A percentile compares a stretch with the other conserved stretches of the same genome.
These are phyloP conservation scores for Epichloe scottii DNA, from an alignment of 2,329 filamentous ascomycete species.

Conservation along the genomic window DNA sequence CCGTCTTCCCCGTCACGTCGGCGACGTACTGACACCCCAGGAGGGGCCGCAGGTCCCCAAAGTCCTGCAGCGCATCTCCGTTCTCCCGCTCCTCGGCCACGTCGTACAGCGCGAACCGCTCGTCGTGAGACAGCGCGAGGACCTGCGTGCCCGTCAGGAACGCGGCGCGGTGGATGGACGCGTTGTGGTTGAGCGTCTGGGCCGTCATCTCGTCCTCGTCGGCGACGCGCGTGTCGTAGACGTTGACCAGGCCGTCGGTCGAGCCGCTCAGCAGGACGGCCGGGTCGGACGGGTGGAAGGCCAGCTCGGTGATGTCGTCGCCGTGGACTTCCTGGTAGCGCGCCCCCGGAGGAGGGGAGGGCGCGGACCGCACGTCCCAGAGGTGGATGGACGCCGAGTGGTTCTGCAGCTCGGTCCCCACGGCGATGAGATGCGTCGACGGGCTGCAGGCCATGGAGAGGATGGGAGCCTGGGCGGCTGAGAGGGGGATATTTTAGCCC, in stretches of 20 bases:
- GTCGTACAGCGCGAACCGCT: slow-evolving; percentile 62
- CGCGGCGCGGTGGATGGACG: slow-evolving; percentile 61
- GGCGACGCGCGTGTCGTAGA: slow-evolving; percentile 57
- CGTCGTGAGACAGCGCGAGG: slow-evolving; percentile 65
- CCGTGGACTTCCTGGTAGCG: slow-evolving; percentile 54
- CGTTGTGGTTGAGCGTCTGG: slow-evolving; percentile 66
- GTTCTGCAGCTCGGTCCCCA: slow-evolving; percentile 60
- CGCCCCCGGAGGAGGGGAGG: slow-evolving; percentile 26
- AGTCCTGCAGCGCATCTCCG: slow-evolving; percentile 41
- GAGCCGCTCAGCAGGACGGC: slow-evolving; percentile 61
- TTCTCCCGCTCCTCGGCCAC: slow-evolving; percentile 50
- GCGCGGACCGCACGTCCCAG: slow-evolving; percentile 46
- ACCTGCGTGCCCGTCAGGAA: slow-evolving; percentile 54
- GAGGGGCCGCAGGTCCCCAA: slow-evolving; percentile 57
- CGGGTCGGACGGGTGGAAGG: slow-evolving; percentile 46
- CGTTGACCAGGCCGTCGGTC: slow-evolving; percentile 67
- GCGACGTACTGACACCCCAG: slow-evolving; percentile 64
- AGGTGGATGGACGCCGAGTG: slow-evolving; percentile 48
- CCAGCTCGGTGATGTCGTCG: slow-evolving; percentile 50
- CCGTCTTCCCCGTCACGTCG: slow-evolving; percentile 48
- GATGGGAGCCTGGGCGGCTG: slow-evolving; percentile 37
- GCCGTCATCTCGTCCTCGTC: slow-evolving; percentile 69
- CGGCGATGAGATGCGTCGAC: slow-evolving; percentile 47
- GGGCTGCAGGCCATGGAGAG: slow-evolving; percentile 52
- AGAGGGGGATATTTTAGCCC: background rate